Base-by-base conservation (phyloP, 805 yeast genomes). In the Debaryomyces maramus region DNA sequence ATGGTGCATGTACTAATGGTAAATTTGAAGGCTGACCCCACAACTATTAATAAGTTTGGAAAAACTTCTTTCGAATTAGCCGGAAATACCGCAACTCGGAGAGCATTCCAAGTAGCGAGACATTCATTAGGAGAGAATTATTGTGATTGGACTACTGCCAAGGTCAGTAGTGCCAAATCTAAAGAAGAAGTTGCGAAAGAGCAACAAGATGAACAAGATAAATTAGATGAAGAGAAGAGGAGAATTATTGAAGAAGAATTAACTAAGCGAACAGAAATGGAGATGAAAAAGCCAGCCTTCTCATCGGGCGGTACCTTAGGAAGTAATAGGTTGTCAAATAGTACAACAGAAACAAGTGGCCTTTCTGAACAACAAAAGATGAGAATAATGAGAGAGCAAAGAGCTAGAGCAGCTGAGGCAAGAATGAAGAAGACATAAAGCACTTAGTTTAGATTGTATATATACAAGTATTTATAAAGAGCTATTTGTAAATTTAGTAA, bases 391-490 rank as follows among this genome's bases (percentile, higher is more conserved):
- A 78, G 99, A 44, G 99, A 93, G 53, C 90, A 90, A 55, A 73
- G 98, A 39, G 97, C 97, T 0, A 75, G 98, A 40, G 99, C 99
- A 0, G 97, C 96, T 0, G 98, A 93, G 59, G 96, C 91, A 0
- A 73, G 99, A 50, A 52, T 87, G 40, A 61, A 55, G 30, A 37
- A 29, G 34, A 16, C 44, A 32, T 43, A 34, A 32, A 33, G 27
- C 15, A 36, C 32, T 19, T 27, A 35, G 19, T 39, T 24, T 10
- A 24, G 28, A 10, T 24, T 24, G 7, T 24, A 24, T 24, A 24
- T 21, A 9, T 27, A 33, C 14, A 23, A 58, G 43, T 50, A 50
- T 24, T 15, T 24, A 24, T 24, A 4, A 46, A 6, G 30, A 13
- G 13, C 30, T 6, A 61, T 40, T 19, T 16, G 31, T 18, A 41